Evolutionary conservation across 2,329 filamentous ascomycete genomes (phyloP).

Genomic region (Chaetothyriales sp.): DNA sequence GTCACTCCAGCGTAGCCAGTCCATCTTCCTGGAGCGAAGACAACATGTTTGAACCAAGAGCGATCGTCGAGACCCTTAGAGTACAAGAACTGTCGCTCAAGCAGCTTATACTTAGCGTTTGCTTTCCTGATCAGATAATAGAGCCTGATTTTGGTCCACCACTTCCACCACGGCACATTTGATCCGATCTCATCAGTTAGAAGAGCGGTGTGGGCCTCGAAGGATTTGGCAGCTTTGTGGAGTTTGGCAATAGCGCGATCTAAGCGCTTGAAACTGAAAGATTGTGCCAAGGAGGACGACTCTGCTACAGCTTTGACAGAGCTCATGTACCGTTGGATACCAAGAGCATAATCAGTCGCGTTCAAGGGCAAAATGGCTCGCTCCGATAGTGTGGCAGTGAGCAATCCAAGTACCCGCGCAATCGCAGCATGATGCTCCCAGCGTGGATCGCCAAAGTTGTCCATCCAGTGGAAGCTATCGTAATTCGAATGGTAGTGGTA

Average conservation of each 20-base stretch:
- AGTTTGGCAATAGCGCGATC: constrained; percentile 38
- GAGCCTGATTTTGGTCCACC: constrained; percentile 52
- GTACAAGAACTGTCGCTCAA: constrained; percentile 72
- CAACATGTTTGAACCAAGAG: constrained; percentile 86
- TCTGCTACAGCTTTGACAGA: constrained; percentile 17
- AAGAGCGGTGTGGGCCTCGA: constrained; percentile 41
- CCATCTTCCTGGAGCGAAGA: constrained; percentile 84
- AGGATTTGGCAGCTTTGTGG: constrained; percentile 32
- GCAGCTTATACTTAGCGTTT: constrained; percentile 69
- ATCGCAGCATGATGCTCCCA: constrained; percentile 50
- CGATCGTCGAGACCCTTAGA: constrained; percentile 60
- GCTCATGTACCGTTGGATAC: constrained; percentile 35
- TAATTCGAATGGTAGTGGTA: constrained; percentile 79
- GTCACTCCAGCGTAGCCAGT: constrained; percentile 73
- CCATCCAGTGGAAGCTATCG: constrained; percentile 76
- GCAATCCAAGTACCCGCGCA: constrained; percentile 51
- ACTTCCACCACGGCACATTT: constrained; percentile 63
- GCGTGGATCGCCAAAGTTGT: constrained; percentile 54
- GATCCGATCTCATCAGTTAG: constrained; percentile 26
- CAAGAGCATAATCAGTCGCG: constrained; percentile 50
- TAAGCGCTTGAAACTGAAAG: constrained; percentile 23
- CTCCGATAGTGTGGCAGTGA: constrained; percentile 49
- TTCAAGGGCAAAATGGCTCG: constrained; percentile 50
- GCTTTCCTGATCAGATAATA: constrained; percentile 49
- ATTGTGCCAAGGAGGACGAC: constrained; percentile 4